A percentile compares a stretch with the other conserved stretches of the same genome.
Evolutionary conservation across 768 basidiomycete genomes (phyloP).

Genomic region (Boletus sensibilis): DNA sequence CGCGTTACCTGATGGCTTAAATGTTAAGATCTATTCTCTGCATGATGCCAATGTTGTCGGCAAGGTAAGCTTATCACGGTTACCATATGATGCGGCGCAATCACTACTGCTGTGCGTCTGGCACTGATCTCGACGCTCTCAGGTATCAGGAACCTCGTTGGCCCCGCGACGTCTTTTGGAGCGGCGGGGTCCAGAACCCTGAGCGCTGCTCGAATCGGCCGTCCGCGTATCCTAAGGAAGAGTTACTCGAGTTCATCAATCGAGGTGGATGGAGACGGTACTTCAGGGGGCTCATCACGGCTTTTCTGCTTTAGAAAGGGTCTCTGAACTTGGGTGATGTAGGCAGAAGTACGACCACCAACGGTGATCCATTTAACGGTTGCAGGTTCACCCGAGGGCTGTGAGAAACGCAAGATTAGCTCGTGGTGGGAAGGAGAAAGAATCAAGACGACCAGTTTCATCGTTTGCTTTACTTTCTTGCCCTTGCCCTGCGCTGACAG

Average conservation of each 20-base stretch:
- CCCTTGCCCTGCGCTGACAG: slow-evolving; percentile 50
- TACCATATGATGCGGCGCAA: background rate
- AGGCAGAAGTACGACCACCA: slow-evolving; percentile 76
- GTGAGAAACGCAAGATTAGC: slow-evolving; percentile 4
- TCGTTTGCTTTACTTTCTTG: slow-evolving; percentile 46
- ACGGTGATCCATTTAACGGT: slow-evolving; percentile 75
- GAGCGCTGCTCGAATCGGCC: background rate
- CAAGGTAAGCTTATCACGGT: background rate
- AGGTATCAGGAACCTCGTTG: background rate
- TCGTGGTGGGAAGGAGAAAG: background rate
- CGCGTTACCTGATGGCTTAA: too few relatives aligned
- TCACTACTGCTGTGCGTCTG: background rate
- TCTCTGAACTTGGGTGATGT: slow-evolving; percentile 60
- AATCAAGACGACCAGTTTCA: slow-evolving; percentile 45
- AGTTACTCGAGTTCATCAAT: background rate
- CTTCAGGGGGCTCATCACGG: background rate
- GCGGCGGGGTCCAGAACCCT: background rate
- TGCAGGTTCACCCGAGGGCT: slow-evolving; percentile 70
- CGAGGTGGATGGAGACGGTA: background rate
- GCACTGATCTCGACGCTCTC: background rate
- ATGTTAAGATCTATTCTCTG: background rate
- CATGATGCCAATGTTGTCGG: background rate
- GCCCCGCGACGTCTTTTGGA: slow-evolving; percentile 11
- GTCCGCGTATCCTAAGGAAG: background rate
- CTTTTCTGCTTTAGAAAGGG: slow-evolving; percentile 17